Conservation (phyloP, 805 yeast genomes). For the Starmerella floricola region DNA sequence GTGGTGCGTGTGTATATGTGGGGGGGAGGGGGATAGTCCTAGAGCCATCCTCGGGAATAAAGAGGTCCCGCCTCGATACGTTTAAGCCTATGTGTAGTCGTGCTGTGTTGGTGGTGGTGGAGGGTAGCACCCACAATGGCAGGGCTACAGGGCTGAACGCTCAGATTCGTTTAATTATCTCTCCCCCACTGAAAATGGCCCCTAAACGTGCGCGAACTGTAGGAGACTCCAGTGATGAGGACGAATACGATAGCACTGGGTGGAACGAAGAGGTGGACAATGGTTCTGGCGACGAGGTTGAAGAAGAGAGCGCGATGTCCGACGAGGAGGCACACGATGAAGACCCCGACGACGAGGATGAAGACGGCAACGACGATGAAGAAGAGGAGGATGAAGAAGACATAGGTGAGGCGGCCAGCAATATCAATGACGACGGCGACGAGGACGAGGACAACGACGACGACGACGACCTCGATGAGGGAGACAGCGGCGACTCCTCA, state of each 20-base stretch:
- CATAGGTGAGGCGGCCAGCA: conserved; percentile 18
- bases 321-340: conserved; percentile 19
- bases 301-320: conserved; percentile 15
- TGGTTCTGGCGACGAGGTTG: conserved; percentile 1
- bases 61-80: no score
- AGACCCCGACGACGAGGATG: conserved; percentile 20
- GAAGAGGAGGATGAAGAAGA: conserved; percentile 20
- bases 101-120: no score
- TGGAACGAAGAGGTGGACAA: conserved; percentile 1
- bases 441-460: conserved; percentile 20
- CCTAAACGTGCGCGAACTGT: conserved; percentile 3
- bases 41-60: no score
- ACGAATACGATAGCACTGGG: conserved; percentile 1
- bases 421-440: conserved; percentile 15
- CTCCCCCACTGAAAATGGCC: neutral
- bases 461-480: conserved; percentile 20
- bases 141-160: no score
- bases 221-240: conserved; percentile 18
- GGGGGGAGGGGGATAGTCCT: no score
- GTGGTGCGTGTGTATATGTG: no score
- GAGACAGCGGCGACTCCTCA: neutral
- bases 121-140: no score
- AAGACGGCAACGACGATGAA: conserved; percentile 20
- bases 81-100: no score
- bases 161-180: no score